Conservation (phyloP, 1,284 basidiomycete genomes). For the Phlebopus sp. region DNA sequence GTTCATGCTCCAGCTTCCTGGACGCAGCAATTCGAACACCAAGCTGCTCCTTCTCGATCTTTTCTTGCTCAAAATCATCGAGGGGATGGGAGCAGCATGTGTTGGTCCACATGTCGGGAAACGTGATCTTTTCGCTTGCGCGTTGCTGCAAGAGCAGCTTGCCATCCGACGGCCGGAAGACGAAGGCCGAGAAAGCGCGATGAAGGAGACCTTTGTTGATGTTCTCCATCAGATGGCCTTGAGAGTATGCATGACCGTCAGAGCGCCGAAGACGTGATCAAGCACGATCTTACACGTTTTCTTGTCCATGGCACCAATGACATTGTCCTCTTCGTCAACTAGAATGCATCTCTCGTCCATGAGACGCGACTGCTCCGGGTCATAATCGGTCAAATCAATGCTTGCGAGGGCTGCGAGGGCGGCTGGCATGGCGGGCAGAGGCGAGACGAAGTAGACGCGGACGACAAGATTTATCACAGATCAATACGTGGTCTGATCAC, state of each 20-base stretch:
- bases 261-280: conserved; percentile 1
- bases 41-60: conserved; percentile 75
- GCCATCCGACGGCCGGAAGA: conserved; percentile 93
- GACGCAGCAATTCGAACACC: conserved; percentile 90
- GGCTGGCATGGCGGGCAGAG: conserved; percentile 44
- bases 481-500: too few species aligned
- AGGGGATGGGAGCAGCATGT: conserved; percentile 99
- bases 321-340: conserved; percentile 85
- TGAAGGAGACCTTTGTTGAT: conserved; percentile 94
- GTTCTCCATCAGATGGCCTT: conserved; percentile 97
- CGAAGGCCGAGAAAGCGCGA: conserved; percentile 96
- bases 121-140: conserved; percentile 98
- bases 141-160: conserved; percentile 95
- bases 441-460: conserved; percentile 10
- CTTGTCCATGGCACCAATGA: conserved; percentile 92
- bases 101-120: conserved; percentile 99
- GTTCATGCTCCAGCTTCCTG: conserved; percentile 94
- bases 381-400: conserved; percentile 75
- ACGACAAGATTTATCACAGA: conserved; percentile 5
- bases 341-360: conserved; percentile 99
- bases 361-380: conserved; percentile 78
- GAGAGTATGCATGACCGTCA: conserved; percentile 3
- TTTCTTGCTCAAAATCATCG: conserved; percentile 84
- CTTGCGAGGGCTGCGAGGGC: conserved; percentile 62
- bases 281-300: conserved; percentile 78